Percentiles rank a stretch among this genome's conserved stretches.
phyloP scores from a whole-genome alignment of 805 yeast genomes.

The Kodamaea sagamina region DNA sequence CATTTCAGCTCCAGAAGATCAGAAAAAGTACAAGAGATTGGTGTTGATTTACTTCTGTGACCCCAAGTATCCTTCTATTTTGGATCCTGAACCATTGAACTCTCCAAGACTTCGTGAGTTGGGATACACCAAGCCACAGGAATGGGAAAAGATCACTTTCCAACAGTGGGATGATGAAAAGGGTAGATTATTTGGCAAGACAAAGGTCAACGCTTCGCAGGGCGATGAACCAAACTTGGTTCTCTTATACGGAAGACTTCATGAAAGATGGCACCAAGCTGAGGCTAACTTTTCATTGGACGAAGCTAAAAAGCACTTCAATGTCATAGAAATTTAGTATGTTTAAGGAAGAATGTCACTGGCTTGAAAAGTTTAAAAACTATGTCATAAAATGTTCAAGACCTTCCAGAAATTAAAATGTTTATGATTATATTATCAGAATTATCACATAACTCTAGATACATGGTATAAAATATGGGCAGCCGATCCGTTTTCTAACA shows the following conservation, averaged over 20 bases:
- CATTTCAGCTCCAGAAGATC: slow-evolving; percentile 19
- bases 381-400: no score
- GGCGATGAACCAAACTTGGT: slow-evolving; percentile 42
- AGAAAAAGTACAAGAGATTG: slow-evolving; percentile 16
- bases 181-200: slow-evolving; percentile 46
- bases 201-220: slow-evolving; percentile 32
- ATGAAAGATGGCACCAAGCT: slow-evolving; percentile 44
- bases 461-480: slow-evolving; percentile 19
- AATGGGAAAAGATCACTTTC: slow-evolving; percentile 32
- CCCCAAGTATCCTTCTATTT: slow-evolving; percentile 17
- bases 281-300: slow-evolving; percentile 23
- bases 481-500: slow-evolving; percentile 22
- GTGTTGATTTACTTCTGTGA: slow-evolving; percentile 20
- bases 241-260: slow-evolving; percentile 40
- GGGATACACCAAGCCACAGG: slow-evolving; percentile 22
- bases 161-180: slow-evolving; percentile 42
- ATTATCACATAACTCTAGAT: slow-evolving; percentile 6
- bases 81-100: slow-evolving; percentile 19
- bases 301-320: slow-evolving; percentile 28
- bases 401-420: no score
- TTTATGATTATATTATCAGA: not conserved
- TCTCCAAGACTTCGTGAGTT: slow-evolving; percentile 14
- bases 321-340: slow-evolving; percentile 21
- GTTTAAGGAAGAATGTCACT: no score
- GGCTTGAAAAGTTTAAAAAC: no score